phyloP scores from a whole-genome alignment of 2,329 filamentous ascomycete genomes.

The Huntiella omanensis region DNA sequence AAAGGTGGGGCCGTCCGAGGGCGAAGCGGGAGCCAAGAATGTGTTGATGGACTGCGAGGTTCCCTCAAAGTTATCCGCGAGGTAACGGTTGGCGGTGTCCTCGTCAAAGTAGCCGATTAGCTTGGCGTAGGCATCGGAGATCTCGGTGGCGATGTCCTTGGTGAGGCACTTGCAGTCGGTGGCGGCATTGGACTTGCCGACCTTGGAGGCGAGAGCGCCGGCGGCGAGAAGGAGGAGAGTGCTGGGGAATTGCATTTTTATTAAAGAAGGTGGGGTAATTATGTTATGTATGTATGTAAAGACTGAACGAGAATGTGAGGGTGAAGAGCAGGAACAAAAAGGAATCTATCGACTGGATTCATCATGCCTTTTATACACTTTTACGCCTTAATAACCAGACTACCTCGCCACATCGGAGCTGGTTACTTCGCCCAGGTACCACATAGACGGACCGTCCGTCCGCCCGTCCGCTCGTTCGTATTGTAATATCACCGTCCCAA shows the following conservation, averaged over 20 bases:
- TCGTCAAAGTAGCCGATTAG: slow-evolving; percentile 37
- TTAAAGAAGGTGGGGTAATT: not conserved
- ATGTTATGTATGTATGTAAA: not conserved
- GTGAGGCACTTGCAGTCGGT: slow-evolving; percentile 11
- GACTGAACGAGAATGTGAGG: not conserved
- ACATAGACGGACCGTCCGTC: too few relatives aligned
- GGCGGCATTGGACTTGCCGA: not conserved
- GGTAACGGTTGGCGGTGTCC: slow-evolving; percentile 16
- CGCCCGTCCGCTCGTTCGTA: too few relatives aligned
- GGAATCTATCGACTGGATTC: too few relatives aligned
- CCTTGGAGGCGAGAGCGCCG: slow-evolving; percentile 2
- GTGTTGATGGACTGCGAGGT: slow-evolving; percentile 13
- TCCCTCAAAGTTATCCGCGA: slow-evolving; percentile 11
- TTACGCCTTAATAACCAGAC: too few relatives aligned
- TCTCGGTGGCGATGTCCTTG: slow-evolving; percentile 9
- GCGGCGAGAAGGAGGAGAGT: slow-evolving; percentile 4
- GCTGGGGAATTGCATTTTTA: slow-evolving; percentile 11
- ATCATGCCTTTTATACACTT: too few relatives aligned
- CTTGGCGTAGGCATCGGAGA: slow-evolving; percentile 22
- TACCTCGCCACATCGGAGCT: too few relatives aligned
- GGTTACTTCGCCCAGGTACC: too few relatives aligned
- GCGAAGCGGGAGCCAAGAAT: slow-evolving; percentile 10
- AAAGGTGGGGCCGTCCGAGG: slow-evolving; percentile 11
- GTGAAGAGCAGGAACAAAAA: not conserved
- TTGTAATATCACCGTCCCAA: too few relatives aligned